These are phyloP conservation scores for Suillus americanus DNA, from an alignment of 768 basidiomycete genomes.

Conservation along the genomic window DNA sequence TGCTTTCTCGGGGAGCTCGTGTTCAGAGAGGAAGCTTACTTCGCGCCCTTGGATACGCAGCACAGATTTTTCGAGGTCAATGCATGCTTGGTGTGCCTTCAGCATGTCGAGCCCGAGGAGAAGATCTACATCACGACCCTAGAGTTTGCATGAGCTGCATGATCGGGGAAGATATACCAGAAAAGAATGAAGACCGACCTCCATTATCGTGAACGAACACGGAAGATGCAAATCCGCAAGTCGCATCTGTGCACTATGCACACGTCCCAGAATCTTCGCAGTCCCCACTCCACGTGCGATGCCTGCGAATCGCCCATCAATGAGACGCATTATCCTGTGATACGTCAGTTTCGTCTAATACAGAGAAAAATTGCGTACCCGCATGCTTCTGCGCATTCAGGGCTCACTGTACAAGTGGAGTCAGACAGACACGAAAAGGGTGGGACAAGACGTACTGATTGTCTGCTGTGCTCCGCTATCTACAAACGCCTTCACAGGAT, in stretches of 20 bases:
- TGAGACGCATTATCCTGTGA: conserved; percentile 83
- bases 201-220: conserved; percentile 94
- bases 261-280: conserved; percentile 88
- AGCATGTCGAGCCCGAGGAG: conserved; percentile 99
- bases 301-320: conserved; percentile 85
- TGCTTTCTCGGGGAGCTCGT: conserved; percentile 87
- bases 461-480: conserved; percentile 98
- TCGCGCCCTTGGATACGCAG: conserved; percentile 92
- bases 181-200: conserved; percentile 47
- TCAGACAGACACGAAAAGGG: background rate
- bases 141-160: background rate
- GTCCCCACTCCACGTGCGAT: conserved; percentile 94
- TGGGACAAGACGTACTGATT: conserved; percentile 65
- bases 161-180: background rate
- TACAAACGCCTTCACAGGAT: conserved; percentile 92
- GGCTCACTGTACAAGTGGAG: conserved; percentile 63
- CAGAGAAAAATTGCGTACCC: conserved; percentile 50
- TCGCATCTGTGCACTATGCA: conserved; percentile 92
- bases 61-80: conserved; percentile 87
- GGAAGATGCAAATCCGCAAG: conserved; percentile 80
- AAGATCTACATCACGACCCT: conserved; percentile 94
- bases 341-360: conserved; percentile 7
- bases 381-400: conserved; percentile 88
- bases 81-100: conserved; percentile 94
- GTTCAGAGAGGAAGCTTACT: conserved; percentile 87